Evolutionary conservation across 2,329 filamentous ascomycete genomes (phyloP).

Genomic region (Mariannaea elegans): DNA sequence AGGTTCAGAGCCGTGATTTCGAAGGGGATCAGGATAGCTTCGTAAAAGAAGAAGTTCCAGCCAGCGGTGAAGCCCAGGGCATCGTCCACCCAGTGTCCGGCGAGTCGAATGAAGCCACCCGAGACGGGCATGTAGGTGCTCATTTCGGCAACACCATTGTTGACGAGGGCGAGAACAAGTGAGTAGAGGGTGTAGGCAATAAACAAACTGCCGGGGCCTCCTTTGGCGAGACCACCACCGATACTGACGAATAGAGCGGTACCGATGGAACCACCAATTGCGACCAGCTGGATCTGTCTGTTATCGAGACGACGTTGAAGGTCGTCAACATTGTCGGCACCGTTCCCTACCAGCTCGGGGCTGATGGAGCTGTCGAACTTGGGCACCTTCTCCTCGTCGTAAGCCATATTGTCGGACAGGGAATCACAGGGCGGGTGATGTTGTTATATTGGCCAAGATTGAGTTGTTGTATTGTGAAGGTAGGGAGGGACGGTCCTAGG

Average conservation of each 20-base stretch:
- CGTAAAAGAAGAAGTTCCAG: conserved; percentile 57
- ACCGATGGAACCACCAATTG: conserved; percentile 66
- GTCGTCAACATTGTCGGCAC: conserved; percentile 47
- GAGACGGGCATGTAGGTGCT: conserved; percentile 68
- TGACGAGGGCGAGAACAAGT: conserved; percentile 66
- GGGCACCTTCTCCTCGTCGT: conserved; percentile 39
- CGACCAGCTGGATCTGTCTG: conserved; percentile 66
- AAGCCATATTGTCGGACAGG: conserved; percentile 17
- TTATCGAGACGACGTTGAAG: conserved; percentile 60
- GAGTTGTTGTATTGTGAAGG: background rate
- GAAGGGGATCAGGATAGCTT: conserved; percentile 54
- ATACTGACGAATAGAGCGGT: conserved; percentile 70
- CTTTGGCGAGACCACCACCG: conserved; percentile 59
- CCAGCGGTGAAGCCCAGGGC: conserved; percentile 64
- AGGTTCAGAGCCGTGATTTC: conserved; percentile 54
- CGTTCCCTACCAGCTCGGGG: conserved; percentile 35
- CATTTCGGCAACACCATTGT: conserved; percentile 74
- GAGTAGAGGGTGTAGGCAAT: conserved; percentile 67
- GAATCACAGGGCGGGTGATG: background rate
- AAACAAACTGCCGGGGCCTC: conserved; percentile 60
- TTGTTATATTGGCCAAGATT: conserved; percentile 6
- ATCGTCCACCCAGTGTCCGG: conserved; percentile 73
- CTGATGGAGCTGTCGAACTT: conserved; percentile 39
- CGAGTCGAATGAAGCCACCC: conserved; percentile 71
- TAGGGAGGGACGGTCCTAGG: background rate